Conservation (phyloP, 345 rosid genomes). For the Acer saccharum region DNA sequence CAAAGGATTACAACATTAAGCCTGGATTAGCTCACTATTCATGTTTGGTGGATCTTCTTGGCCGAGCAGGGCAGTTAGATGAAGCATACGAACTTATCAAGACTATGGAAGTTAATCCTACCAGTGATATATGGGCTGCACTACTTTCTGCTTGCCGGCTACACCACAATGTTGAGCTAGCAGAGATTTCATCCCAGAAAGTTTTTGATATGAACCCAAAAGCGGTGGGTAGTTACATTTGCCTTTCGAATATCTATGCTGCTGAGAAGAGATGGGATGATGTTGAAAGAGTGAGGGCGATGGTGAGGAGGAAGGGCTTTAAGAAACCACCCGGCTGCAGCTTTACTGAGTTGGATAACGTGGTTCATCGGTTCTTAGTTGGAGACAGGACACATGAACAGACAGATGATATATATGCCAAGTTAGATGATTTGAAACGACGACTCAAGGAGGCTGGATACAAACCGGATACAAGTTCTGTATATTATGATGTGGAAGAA, state of each 20-base stretch:
- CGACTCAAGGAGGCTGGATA: slow-evolving; percentile 17
- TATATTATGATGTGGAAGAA: too few species aligned
- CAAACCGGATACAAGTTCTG: slow-evolving; percentile 27
- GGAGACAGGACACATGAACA: slow-evolving; percentile 31
- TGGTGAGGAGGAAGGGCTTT: slow-evolving; percentile 25
- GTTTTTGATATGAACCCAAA: slow-evolving; percentile 12
- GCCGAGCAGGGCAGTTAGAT: slow-evolving; percentile 27
- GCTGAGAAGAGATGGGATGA: slow-evolving; percentile 33
- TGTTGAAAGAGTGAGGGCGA: slow-evolving; percentile 27
- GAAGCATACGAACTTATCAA: slow-evolving; percentile 25
- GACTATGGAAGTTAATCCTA: slow-evolving; percentile 18
- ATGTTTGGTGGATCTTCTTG: slow-evolving; percentile 37
- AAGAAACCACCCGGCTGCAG: slow-evolving; percentile 26
- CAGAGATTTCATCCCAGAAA: slow-evolving; percentile 26
- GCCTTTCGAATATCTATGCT: slow-evolving; percentile 30
- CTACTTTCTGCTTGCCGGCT: slow-evolving; percentile 29
- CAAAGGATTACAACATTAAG: slow-evolving; percentile 14
- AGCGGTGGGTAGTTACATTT: slow-evolving; percentile 29
- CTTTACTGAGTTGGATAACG: slow-evolving; percentile 26
- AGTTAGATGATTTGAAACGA: slow-evolving; percentile 20
- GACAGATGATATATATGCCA: slow-evolving; percentile 16
- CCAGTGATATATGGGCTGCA: slow-evolving; percentile 29
- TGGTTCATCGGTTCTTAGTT: slow-evolving; percentile 19
- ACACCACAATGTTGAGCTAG: slow-evolving; percentile 30
- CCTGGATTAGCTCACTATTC: slow-evolving; percentile 25